Evolutionary conservation across 805 yeast species (phyloP).

Genomic region (Torulaspora indica): DNA sequence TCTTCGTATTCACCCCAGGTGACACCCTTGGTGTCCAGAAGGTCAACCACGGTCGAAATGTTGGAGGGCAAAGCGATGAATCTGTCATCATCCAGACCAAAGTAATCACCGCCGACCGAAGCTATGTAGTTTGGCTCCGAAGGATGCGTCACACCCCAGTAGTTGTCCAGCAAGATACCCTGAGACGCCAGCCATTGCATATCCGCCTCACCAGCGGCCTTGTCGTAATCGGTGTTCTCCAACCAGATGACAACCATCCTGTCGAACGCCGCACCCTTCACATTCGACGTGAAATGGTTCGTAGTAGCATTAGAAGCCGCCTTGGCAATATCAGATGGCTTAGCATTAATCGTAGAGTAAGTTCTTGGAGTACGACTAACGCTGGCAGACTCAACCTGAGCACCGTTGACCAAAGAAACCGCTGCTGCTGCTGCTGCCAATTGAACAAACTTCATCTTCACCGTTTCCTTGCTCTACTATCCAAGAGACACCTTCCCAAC

Average conservation of each 20-base stretch:
- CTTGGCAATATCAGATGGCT: slow-evolving; percentile 33
- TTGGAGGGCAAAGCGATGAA: slow-evolving; percentile 44
- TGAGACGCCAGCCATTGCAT: slow-evolving; percentile 41
- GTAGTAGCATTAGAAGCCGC: slow-evolving; percentile 37
- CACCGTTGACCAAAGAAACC: slow-evolving; percentile 6
- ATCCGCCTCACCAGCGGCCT: slow-evolving; percentile 44
- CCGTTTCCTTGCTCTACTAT: not conserved
- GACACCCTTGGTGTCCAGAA: slow-evolving; percentile 43
- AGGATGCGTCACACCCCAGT: slow-evolving; percentile 50
- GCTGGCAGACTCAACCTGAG: slow-evolving; percentile 15
- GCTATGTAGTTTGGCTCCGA: slow-evolving; percentile 53
- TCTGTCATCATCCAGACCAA: slow-evolving; percentile 44
- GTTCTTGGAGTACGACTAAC: slow-evolving; percentile 25
- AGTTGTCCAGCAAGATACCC: slow-evolving; percentile 47
- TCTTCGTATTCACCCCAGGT: slow-evolving; percentile 54
- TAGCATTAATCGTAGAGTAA: slow-evolving; percentile 34
- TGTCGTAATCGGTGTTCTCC: slow-evolving; percentile 50
- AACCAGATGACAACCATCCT: slow-evolving; percentile 45
- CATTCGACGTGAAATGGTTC: slow-evolving; percentile 34
- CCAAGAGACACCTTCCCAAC: too few species aligned
- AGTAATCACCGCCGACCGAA: slow-evolving; percentile 49
- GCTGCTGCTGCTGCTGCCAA: slow-evolving; percentile 6
- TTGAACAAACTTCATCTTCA: slow-evolving; percentile 5
- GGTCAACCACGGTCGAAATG: slow-evolving; percentile 46
- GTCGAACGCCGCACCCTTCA: slow-evolving; percentile 40